A percentile compares a stretch with the other conserved stretches of the same genome.
phyloP scores from a whole-genome alignment of 176 grass and related monocot species.

The Oryza nivara region DNA sequence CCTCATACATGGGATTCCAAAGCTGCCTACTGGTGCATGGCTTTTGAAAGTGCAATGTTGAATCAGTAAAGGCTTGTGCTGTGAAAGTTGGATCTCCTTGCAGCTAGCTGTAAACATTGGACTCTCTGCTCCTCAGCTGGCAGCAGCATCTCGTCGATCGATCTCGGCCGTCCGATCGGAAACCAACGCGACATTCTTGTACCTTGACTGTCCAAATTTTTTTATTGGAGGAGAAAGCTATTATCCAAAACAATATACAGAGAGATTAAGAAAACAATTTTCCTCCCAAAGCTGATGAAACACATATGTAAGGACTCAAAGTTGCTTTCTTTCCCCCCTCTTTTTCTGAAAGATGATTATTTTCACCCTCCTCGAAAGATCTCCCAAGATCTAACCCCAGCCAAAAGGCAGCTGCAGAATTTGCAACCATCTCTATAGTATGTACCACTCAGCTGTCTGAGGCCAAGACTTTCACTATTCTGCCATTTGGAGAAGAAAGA shows the following conservation, averaged over 20 bases:
- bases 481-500: not conserved
- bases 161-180: not conserved
- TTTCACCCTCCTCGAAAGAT: slow-evolving; percentile 48
- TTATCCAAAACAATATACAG: not conserved
- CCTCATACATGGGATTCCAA: slow-evolving; percentile 56
- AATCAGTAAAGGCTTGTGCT: slow-evolving; percentile 38
- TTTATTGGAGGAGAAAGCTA: not conserved
- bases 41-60: slow-evolving; percentile 42
- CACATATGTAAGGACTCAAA: slow-evolving; percentile 24
- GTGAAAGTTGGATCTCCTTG: slow-evolving; percentile 43
- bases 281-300: slow-evolving; percentile 21
- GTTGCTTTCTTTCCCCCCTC: slow-evolving; percentile 14
- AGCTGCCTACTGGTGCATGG: slow-evolving; percentile 29
- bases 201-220: not conserved
- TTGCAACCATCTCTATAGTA: slow-evolving; percentile 21
- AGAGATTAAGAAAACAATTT: no score
- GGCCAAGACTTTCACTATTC: slow-evolving; percentile 27
- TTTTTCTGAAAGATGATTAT: slow-evolving; percentile 33
- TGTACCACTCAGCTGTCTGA: slow-evolving; percentile 6
- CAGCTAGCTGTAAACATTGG: not conserved
- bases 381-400: slow-evolving; percentile 41
- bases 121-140: not conserved
- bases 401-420: slow-evolving; percentile 28
- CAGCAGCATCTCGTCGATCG: not conserved
- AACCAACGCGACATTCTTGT: not conserved